Evolutionary conservation across 1,139 yeast genomes (phyloP).

Genomic region (Casaregolazyma lundiana): DNA sequence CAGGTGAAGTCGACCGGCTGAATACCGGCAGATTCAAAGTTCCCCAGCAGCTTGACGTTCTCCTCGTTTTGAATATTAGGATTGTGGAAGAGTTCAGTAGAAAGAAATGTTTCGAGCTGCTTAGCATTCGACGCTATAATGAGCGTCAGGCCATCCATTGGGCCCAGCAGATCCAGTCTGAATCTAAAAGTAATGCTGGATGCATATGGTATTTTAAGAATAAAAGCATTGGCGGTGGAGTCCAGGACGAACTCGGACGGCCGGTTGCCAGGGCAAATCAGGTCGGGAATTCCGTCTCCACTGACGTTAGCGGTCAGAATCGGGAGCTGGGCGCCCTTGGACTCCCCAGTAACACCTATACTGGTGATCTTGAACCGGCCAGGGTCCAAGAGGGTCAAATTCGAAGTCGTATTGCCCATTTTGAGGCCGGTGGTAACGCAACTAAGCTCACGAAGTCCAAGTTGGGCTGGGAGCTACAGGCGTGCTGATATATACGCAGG

Average conservation of each 20-base stretch:
- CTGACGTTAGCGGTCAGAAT: neutral
- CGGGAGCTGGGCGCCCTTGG: neutral
- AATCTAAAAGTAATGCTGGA: conserved; percentile 18
- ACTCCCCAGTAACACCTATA: neutral
- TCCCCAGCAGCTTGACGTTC: conserved; percentile 37
- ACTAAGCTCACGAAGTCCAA: neutral
- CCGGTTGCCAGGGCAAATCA: neutral
- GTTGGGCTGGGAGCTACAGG: neutral
- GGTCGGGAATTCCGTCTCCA: conserved; percentile 2
- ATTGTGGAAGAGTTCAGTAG: conserved; percentile 37
- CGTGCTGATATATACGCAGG: neutral
- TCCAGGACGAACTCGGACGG: conserved; percentile 15
- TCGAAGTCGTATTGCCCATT: neutral
- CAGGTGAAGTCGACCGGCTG: conserved; percentile 14
- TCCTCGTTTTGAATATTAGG: conserved; percentile 39
- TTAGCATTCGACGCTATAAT: conserved; percentile 29
- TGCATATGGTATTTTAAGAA: conserved; percentile 23
- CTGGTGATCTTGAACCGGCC: neutral
- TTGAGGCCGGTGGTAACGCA: neutral
- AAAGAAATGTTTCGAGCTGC: conserved; percentile 33
- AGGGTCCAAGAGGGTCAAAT: neutral
- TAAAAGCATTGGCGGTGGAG: conserved; percentile 14
- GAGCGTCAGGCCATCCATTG: conserved; percentile 32
- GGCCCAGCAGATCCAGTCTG: conserved; percentile 18
- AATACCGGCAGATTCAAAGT: conserved; percentile 19